A percentile compares a stretch with the other conserved stretches of the same genome.
These are phyloP conservation scores for Pulveroboletus sp. DNA, from an alignment of 768 basidiomycete species.

Conservation along the genomic window DNA sequence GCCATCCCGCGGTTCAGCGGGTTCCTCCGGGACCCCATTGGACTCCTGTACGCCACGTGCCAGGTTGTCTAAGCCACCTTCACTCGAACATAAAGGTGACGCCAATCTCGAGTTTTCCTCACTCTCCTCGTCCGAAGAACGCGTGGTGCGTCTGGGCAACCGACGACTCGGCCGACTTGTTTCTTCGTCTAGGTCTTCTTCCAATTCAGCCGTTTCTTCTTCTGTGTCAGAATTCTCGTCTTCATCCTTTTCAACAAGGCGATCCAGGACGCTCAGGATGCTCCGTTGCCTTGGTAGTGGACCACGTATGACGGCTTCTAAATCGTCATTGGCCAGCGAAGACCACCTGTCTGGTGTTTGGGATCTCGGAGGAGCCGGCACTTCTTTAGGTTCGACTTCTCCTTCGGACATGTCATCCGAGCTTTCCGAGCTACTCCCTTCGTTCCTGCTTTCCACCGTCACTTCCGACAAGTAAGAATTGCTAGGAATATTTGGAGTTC, in stretches of 20 bases:
- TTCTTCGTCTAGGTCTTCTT: conserved; percentile 38
- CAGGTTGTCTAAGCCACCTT: conserved; percentile 33
- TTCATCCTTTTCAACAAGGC: conserved; percentile 26
- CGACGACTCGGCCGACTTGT: conserved; percentile 31
- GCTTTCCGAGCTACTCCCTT: conserved; percentile 40
- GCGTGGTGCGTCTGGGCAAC: conserved; percentile 29
- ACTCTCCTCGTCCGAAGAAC: conserved; percentile 31
- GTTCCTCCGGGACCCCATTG: background rate
- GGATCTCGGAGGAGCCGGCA: background rate
- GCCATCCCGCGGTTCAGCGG: background rate
- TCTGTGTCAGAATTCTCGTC: conserved; percentile 36
- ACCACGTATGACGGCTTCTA: conserved; percentile 43
- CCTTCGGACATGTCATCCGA: conserved; percentile 24
- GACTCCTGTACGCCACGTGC: conserved; percentile 25
- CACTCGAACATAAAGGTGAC: conserved; percentile 17
- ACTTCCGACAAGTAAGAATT: conserved; percentile 37
- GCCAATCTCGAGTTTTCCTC: conserved; percentile 31
- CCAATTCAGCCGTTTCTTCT: conserved; percentile 40
- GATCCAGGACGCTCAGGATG: conserved; percentile 27
- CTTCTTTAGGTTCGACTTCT: conserved; percentile 13
- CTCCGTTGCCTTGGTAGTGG: conserved; percentile 28
- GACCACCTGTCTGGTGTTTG: background rate
- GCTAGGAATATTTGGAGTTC: conserved; percentile 24
- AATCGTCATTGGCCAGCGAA: conserved; percentile 18
- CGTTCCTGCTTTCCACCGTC: conserved; percentile 33